Conservation (phyloP, 2,329 filamentous ascomycete genomes). For the Ambrosiella beaveri region DNA sequence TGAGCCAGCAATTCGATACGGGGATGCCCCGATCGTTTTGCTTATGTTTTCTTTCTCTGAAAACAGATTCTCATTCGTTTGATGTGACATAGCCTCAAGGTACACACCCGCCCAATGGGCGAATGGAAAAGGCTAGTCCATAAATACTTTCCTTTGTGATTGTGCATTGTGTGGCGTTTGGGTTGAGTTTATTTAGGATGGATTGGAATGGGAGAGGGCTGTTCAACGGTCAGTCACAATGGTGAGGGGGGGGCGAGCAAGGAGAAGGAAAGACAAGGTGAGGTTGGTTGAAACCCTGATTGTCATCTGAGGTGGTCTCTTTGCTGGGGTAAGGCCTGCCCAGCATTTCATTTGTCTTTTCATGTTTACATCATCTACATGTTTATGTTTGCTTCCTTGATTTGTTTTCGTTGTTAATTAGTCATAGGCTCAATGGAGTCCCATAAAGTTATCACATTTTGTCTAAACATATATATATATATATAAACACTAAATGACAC, state of each 20-base stretch:
- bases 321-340: neutral
- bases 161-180: too few relatives aligned
- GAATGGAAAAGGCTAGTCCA: neutral
- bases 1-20: neutral
- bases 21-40: neutral
- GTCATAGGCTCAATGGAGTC: neutral
- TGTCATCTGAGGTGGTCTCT: neutral
- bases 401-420: neutral
- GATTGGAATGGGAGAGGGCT: neutral
- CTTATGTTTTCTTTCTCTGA: neutral
- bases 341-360: conserved; percentile 1
- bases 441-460: neutral
- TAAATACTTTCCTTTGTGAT: too few relatives aligned
- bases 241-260: neutral
- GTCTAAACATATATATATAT: neutral
- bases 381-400: neutral
- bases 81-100: too few relatives aligned
- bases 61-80: neutral
- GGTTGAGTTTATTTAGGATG: too few relatives aligned
- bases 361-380: neutral
- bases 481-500: neutral
- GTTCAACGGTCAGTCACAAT: neutral
- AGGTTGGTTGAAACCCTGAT: neutral
- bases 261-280: neutral
- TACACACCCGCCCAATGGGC: neutral